Evolutionary conservation across 345 rosid genomes (phyloP).

Genomic region (Eucalyptus tenuipes): DNA sequence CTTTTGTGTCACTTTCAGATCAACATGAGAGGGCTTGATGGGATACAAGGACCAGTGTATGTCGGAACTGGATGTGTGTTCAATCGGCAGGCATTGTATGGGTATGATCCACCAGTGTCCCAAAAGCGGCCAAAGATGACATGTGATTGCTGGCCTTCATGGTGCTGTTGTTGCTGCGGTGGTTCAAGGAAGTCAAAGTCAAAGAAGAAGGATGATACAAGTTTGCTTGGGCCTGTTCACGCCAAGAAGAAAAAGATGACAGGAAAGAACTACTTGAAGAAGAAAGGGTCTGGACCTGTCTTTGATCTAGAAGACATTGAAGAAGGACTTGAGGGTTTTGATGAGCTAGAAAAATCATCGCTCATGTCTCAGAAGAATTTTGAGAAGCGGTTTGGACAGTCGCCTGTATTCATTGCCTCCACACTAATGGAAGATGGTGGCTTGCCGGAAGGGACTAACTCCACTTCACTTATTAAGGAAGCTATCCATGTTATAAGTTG

Average conservation of each 20-base stretch:
- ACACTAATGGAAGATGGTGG: conserved; percentile 96
- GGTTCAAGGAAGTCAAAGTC: conserved; percentile 72
- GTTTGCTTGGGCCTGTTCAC: conserved; percentile 39
- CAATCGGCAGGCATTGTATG: conserved; percentile 87
- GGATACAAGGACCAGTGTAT: conserved; percentile 92
- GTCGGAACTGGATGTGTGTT: conserved; percentile 98
- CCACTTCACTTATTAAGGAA: conserved; percentile 69
- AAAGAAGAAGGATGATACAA: conserved; percentile 60
- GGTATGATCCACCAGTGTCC: conserved; percentile 87
- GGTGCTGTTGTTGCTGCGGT: conserved; percentile 89
- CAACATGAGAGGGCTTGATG: conserved; percentile 89
- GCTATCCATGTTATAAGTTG: conserved; percentile 95
- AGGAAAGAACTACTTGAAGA: conserved; percentile 54
- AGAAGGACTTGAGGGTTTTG: conserved; percentile 96
- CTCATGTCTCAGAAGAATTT: conserved; percentile 93
- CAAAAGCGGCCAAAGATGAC: conserved; percentile 90
- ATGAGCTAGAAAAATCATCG: conserved; percentile 84
- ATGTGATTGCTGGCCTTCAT: conserved; percentile 97
- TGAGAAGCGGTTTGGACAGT: conserved; percentile 90
- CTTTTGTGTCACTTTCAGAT: conserved; percentile 24
- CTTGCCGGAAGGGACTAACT: conserved; percentile 77
- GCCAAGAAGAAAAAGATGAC: conserved; percentile 58
- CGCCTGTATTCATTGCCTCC: conserved; percentile 85
- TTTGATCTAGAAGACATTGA: conserved; percentile 91
- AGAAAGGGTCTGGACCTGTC: conserved; percentile 43